phyloP scores from a whole-genome alignment of 805 yeast genomes.

The Metschnikowia reukaufii region DNA sequence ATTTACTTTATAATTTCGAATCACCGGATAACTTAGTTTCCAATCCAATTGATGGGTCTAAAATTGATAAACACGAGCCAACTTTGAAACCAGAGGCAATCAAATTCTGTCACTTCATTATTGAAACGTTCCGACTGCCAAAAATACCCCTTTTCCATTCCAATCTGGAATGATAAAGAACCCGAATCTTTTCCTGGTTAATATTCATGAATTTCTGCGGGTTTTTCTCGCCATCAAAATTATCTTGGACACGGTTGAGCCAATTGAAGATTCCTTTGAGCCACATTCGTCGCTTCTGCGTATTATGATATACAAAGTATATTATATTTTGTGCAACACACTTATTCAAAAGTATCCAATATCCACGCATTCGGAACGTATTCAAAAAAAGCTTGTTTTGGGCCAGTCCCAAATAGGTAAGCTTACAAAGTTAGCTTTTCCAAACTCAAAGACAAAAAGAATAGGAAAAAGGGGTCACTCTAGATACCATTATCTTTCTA shows the following conservation, averaged over 20 bases:
- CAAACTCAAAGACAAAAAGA: not conserved
- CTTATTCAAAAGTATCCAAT: slow-evolving; percentile 28
- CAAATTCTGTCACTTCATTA: not conserved
- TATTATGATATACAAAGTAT: slow-evolving; percentile 41
- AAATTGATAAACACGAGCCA: no score
- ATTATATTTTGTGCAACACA: slow-evolving; percentile 40
- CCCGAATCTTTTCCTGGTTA: no score
- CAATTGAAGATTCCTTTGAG: slow-evolving; percentile 23
- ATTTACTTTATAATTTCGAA: not conserved
- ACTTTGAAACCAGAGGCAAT: not conserved
- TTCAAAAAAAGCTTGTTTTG: not conserved
- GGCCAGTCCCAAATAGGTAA: not conserved
- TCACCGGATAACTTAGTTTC: not conserved
- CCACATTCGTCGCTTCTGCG: slow-evolving; percentile 36
- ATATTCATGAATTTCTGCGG: slow-evolving; percentile 42
- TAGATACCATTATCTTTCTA: not conserved
- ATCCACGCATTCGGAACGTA: no score
- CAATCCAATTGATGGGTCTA: no score
- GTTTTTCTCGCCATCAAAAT: slow-evolving; percentile 44
- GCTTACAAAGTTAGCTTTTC: not conserved
- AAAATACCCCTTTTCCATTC: no score
- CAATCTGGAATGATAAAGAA: no score
- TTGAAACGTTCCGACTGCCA: no score
- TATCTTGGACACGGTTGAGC: slow-evolving; percentile 32
- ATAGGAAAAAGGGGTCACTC: not conserved